A percentile compares a stretch with the other conserved stretches of the same genome.
phyloP scores from a whole-genome alignment of 2,329 filamentous ascomycete genomes.

The Amylocarpus encephaloides region DNA sequence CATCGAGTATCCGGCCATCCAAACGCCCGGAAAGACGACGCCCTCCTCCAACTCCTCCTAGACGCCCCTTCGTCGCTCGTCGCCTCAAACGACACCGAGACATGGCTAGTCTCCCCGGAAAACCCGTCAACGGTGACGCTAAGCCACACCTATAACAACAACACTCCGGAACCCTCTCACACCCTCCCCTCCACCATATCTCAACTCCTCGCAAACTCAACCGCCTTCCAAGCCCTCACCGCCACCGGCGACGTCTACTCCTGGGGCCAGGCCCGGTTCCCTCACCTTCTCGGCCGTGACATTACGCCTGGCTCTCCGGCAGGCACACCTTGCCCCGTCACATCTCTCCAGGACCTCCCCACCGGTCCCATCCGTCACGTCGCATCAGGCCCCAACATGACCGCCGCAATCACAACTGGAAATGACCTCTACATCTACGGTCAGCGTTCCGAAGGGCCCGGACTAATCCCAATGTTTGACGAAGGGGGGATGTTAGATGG shows the following conservation, averaged over 20 bases:
- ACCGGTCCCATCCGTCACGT: conserved; percentile 48
- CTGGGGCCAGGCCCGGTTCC: conserved; percentile 54
- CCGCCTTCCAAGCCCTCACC: conserved; percentile 34
- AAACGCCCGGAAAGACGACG: too few relatives aligned
- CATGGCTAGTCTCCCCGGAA: neutral
- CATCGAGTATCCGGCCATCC: too few relatives aligned
- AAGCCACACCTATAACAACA: too few relatives aligned
- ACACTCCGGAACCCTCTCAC: too few relatives aligned
- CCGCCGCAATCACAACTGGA: conserved; percentile 51
- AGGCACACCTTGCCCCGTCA: conserved; percentile 39
- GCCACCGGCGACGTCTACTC: conserved; percentile 34
- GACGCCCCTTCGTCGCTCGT: neutral
- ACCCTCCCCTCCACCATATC: conserved; percentile 6
- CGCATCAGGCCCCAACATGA: conserved; percentile 46
- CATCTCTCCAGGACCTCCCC: conserved; percentile 45
- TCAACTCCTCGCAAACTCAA: conserved; percentile 32
- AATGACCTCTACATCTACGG: conserved; percentile 60
- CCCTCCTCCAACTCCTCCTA: too few relatives aligned
- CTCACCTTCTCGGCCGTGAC: conserved; percentile 49
- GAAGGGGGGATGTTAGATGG: conserved; percentile 4
- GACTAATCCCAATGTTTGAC: conserved; percentile 15
- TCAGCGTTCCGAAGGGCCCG: conserved; percentile 16
- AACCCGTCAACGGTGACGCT: too few relatives aligned
- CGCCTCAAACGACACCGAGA: neutral
- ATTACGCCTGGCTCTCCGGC: conserved; percentile 35